phyloP scores from a whole-genome alignment of 2,329 filamentous ascomycete genomes.

The Cladophialophora chaetospira region DNA sequence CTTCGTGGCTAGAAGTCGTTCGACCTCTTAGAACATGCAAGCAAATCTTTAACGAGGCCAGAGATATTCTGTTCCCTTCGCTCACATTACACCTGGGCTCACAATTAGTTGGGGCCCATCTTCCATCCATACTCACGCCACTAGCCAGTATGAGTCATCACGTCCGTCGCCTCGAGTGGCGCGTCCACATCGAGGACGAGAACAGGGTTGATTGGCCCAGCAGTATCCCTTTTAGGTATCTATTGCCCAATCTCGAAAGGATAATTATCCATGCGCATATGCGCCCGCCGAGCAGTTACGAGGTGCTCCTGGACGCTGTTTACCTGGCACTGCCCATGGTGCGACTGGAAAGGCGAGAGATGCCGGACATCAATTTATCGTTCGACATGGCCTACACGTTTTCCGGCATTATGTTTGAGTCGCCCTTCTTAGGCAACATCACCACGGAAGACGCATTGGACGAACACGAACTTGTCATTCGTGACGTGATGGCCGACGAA shows the following conservation, averaged over 20 bases:
- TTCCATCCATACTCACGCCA: not conserved
- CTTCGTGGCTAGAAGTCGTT: slow-evolving; percentile 13
- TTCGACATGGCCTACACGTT: slow-evolving; percentile 18
- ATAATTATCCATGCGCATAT: slow-evolving; percentile 21
- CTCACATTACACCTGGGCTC: slow-evolving; percentile 11
- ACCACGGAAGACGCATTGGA: slow-evolving; percentile 17
- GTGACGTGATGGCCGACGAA: slow-evolving; percentile 22
- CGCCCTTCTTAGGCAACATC: slow-evolving; percentile 17
- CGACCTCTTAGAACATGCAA: slow-evolving; percentile 23
- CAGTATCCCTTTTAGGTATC: slow-evolving; percentile 1
- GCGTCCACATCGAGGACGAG: slow-evolving; percentile 19
- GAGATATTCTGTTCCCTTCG: slow-evolving; percentile 5
- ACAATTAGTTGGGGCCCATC: not conserved
- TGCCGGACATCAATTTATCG: not conserved
- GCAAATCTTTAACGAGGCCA: slow-evolving; percentile 21
- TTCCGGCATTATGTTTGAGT: slow-evolving; percentile 18
- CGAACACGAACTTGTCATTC: slow-evolving; percentile 21
- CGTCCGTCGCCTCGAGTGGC: slow-evolving; percentile 10
- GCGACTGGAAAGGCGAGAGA: slow-evolving; percentile 2
- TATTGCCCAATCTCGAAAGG: slow-evolving; percentile 8
- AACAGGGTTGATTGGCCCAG: slow-evolving; percentile 10
- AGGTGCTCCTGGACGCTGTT: slow-evolving; percentile 13
- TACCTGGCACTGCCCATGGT: slow-evolving; percentile 16
- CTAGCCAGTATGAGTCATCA: slow-evolving; percentile 4
- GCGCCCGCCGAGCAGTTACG: slow-evolving; percentile 20